Conservation (phyloP, 208 protist species). For the Crithidia thermophila region DNA sequence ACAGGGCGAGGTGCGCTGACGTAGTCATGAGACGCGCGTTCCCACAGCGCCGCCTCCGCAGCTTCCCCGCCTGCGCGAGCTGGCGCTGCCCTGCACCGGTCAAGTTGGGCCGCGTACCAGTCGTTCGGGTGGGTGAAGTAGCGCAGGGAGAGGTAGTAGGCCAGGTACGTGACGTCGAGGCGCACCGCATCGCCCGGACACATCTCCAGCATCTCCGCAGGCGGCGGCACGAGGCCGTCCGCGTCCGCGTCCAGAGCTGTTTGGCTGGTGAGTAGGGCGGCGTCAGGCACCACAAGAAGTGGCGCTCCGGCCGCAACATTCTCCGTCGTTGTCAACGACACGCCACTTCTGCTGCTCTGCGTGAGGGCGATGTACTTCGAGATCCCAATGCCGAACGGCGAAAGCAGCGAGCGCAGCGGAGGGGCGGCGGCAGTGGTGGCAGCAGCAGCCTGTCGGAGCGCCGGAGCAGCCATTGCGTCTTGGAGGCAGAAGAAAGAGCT, state of each 20-base stretch:
- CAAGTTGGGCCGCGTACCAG: slow-evolving; percentile 29
- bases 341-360: neutral
- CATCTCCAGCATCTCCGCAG: slow-evolving; percentile 34
- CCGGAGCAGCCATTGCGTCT: slow-evolving; percentile 1
- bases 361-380: slow-evolving; percentile 21
- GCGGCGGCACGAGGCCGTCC: slow-evolving; percentile 40
- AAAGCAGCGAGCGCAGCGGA: slow-evolving; percentile 24
- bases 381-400: slow-evolving; percentile 31
- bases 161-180: slow-evolving; percentile 27
- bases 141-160: slow-evolving; percentile 34
- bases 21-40: slow-evolving; percentile 19
- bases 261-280: slow-evolving; percentile 32
- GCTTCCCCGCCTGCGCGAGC: neutral
- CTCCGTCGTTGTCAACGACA: slow-evolving; percentile 1
- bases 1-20: slow-evolving; percentile 28
- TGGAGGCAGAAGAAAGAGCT: no score
- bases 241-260: slow-evolving; percentile 31
- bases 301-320: slow-evolving; percentile 6
- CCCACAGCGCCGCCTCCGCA: slow-evolving; percentile 8
- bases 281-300: slow-evolving; percentile 30
- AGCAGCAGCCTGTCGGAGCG: neutral
- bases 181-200: slow-evolving; percentile 9
- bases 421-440: no score
- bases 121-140: slow-evolving; percentile 13
- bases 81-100: neutral